A percentile compares a stretch with the other conserved stretches of the same genome.
Conservation (phyloP, 768 basidiomycete genomes). For the Psilocybe tampanensis region DNA sequence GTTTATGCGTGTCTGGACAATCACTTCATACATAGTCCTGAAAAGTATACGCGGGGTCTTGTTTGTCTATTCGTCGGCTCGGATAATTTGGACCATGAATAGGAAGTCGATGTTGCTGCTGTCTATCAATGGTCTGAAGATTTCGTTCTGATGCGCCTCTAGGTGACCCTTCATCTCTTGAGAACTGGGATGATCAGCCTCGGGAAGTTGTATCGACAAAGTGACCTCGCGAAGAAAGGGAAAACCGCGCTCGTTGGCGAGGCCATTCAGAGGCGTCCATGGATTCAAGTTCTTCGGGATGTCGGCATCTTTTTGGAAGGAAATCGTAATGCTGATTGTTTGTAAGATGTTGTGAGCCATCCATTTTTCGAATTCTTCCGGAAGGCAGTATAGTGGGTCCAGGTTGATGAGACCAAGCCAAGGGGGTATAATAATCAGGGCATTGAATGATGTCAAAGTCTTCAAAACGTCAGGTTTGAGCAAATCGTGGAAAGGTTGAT, state of each 20-base stretch:
- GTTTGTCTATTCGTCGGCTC: not conserved
- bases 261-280: not conserved
- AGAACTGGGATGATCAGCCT: not conserved
- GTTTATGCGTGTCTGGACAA: too few relatives aligned
- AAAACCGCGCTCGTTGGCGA: not conserved
- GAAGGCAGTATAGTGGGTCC: conserved; percentile 5
- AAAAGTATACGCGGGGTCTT: not conserved
- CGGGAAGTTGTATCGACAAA: not conserved
- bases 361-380: conserved; percentile 11
- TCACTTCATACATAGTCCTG: not conserved
- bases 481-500: conserved; percentile 2
- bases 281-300: not conserved
- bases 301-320: conserved; percentile 1
- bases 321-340: conserved; percentile 1
- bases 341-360: conserved; percentile 3
- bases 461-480: conserved; percentile 6
- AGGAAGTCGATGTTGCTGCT: not conserved
- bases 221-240: conserved; percentile 1
- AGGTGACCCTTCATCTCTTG: not conserved
- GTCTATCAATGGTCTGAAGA: not conserved
- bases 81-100: not conserved
- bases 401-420: conserved; percentile 1
- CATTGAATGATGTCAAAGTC: conserved; percentile 6
- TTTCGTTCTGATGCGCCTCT: not conserved
- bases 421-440: conserved; percentile 6